Evolutionary conservation across 371 early-diverging fungal genomes (phyloP), one percentile per base, ranked within the genome.

Genomic region (Nosema muscidifuracis): DNA sequence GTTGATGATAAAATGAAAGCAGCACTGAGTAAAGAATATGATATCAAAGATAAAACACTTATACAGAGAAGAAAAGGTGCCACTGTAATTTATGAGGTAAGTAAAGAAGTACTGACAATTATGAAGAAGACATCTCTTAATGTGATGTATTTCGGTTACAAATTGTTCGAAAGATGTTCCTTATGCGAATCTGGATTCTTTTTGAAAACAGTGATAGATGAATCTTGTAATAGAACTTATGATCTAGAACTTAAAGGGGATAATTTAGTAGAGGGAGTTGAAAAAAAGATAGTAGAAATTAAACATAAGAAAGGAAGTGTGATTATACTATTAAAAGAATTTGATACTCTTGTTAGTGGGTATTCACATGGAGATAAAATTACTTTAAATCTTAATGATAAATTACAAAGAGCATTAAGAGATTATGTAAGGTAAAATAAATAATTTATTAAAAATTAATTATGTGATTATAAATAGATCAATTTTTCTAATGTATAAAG

Each of bases 131-230:
- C 72, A 43, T 56, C 20, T 2, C 44, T 71, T 24, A 76, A 67
- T 26, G 51, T 77, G 33, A 28, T 50, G 22, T 66, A 20, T 70
- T 42, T 40, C 10, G 77, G 77, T 2, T 65, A 57, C 38, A 66
- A 68, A 34, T 43, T 58, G 2, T 63, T 73, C 15, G 57, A 58
- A n/a, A 33, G 30, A 24, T 34, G 33, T 24, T 60, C 51, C 20
- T 40, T 77, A 6, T 16, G 34, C 16, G 22, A 67, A 57, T 28
- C 31, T 2, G 64, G 40, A 0, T 77, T 53, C 44, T 42, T 67
- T 15, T 10, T 70, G 2, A 77, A 73, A 58, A 44, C 28, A 36
- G 55, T 42, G 20, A 56, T 44, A 30, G n/a, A 47, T 4, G 56
- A 56, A 56, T 9, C 2, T 12, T 7, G 18, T 40, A 40, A 10